Conservation (phyloP, 352 stramenopile genomes). For the Pythium vanterpoolii region DNA sequence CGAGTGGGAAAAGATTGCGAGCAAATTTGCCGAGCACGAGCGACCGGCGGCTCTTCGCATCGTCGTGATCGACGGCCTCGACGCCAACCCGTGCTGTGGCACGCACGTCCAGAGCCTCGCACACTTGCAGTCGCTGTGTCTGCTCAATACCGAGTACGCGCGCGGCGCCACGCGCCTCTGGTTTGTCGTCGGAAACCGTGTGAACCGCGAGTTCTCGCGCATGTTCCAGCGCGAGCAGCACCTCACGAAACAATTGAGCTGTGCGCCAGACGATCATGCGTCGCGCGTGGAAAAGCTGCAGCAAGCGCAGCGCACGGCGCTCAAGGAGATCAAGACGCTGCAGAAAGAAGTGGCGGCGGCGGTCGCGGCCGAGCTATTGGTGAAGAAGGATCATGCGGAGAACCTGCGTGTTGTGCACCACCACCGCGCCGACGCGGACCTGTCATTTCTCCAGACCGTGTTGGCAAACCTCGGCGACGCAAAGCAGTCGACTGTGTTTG, state of each 20-base stretch:
- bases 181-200: constrained; percentile 81
- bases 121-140: constrained; percentile 69
- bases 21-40: constrained; percentile 52
- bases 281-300: constrained; percentile 64
- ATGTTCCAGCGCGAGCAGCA: constrained; percentile 66
- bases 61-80: constrained; percentile 79
- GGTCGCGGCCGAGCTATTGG: constrained; percentile 44
- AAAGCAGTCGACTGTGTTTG: constrained; percentile 33
- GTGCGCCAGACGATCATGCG: constrained; percentile 58
- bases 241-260: constrained; percentile 74
- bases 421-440: constrained; percentile 58
- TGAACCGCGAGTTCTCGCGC: constrained; percentile 72
- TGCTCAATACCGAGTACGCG: constrained; percentile 71
- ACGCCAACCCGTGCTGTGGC: constrained; percentile 87
- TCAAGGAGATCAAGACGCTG: constrained; percentile 68
- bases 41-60: constrained; percentile 72
- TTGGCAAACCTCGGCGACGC: constrained; percentile 41
- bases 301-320: constrained; percentile 46
- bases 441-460: constrained; percentile 70
- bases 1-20: constrained; percentile 54
- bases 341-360: constrained; percentile 64
- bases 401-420: constrained; percentile 35
- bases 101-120: constrained; percentile 78
- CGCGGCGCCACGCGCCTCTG: constrained; percentile 68
- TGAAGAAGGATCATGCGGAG: constrained; percentile 19